phyloP scores from a whole-genome alignment of 1,284 basidiomycete species.

The Puccinia horiana region DNA sequence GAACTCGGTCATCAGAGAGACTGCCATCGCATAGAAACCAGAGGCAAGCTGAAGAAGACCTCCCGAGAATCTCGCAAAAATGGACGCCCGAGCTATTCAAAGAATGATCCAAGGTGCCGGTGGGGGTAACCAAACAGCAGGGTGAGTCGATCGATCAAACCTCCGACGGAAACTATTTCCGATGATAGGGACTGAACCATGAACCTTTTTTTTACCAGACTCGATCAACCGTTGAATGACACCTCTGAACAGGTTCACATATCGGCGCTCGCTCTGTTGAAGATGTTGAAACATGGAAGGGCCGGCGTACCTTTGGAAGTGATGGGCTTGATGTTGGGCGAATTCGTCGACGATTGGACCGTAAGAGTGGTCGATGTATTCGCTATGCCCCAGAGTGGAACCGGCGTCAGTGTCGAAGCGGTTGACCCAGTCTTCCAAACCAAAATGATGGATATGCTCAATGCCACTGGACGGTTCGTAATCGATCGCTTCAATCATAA shows the following conservation, averaged over 20 bases:
- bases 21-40: not conserved
- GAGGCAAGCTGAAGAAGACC: not conserved
- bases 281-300: conserved; percentile 99
- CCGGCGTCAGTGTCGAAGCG: conserved; percentile 96
- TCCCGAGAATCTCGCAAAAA: not conserved
- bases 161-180: not conserved
- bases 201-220: not conserved
- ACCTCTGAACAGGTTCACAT: conserved; percentile 91
- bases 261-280: conserved; percentile 85
- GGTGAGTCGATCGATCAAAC: conserved; percentile 19
- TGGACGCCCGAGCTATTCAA: conserved; percentile 48
- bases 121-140: conserved; percentile 20
- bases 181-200: not conserved
- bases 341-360: conserved; percentile 98
- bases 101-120: conserved; percentile 42
- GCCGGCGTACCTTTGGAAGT: conserved; percentile 99
- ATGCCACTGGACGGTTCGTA: conserved; percentile 90
- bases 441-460: conserved; percentile 99
- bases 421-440: conserved; percentile 99
- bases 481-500: not conserved
- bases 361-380: conserved; percentile 90
- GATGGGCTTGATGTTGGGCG: conserved; percentile 98
- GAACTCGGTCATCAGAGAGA: not conserved
- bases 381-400: conserved; percentile 99
- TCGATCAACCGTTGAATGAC: conserved; percentile 52